Conservation (phyloP, 2,329 filamentous ascomycete genomes). For the Aspergillus transmontanensis region DNA sequence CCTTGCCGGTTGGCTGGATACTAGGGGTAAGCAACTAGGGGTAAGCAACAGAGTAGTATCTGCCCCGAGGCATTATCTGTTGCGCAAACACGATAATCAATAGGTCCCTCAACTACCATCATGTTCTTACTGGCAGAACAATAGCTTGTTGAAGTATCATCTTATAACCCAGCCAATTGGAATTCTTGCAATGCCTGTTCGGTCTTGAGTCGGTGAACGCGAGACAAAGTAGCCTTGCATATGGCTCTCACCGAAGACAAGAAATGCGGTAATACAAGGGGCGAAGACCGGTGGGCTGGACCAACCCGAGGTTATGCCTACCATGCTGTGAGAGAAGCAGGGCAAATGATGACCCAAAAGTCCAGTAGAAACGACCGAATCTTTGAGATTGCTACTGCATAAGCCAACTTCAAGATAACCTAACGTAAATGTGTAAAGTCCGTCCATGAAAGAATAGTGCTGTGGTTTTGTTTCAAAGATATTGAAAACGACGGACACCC, state of each 20-base stretch:
- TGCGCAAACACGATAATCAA: background rate
- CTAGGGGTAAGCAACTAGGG: background rate
- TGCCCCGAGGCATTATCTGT: background rate
- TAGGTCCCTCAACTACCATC: background rate
- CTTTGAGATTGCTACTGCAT: background rate
- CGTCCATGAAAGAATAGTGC: background rate
- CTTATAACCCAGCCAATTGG: background rate
- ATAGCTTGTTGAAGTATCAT: background rate
- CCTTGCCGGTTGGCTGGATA: background rate
- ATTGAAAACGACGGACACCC: background rate
- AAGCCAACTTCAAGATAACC: too few relatives aligned
- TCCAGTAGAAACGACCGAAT: background rate
- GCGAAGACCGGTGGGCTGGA: background rate
- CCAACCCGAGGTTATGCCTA: background rate
- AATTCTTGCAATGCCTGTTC: background rate
- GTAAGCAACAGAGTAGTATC: background rate
- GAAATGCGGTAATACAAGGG: background rate
- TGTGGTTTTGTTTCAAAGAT: background rate
- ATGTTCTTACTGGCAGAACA: background rate
- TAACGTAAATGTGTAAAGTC: background rate
- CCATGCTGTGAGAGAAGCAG: background rate
- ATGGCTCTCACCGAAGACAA: background rate
- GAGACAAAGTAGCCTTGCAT: background rate
- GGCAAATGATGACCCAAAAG: background rate
- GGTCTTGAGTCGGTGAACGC: background rate